These are phyloP conservation scores for Lactarius sp. DNA, from an alignment of 768 basidiomycete species.

Conservation along the genomic window DNA sequence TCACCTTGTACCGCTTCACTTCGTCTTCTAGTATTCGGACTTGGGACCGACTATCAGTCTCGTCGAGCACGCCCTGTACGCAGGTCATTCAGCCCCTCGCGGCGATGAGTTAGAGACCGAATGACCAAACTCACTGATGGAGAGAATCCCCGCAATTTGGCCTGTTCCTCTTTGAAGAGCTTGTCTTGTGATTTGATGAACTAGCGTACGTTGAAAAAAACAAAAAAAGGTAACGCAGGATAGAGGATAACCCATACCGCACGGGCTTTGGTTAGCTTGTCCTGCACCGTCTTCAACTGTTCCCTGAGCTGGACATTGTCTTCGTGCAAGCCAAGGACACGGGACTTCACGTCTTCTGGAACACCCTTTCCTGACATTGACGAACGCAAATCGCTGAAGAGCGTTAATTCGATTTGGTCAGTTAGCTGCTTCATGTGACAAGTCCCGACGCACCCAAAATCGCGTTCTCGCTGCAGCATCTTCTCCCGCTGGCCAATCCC, in stretches of 20 bases:
- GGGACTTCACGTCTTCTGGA: slow-evolving; percentile 76
- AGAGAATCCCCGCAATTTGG: slow-evolving; percentile 44
- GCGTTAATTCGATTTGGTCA: slow-evolving; percentile 1
- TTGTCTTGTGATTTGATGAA: slow-evolving; percentile 93
- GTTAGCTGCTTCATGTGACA: background rate
- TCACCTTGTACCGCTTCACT: slow-evolving; percentile 18
- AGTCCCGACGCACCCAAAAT: slow-evolving; percentile 58
- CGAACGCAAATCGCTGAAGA: slow-evolving; percentile 64
- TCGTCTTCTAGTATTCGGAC: slow-evolving; percentile 66
- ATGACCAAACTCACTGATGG: slow-evolving; percentile 39
- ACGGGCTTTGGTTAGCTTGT: slow-evolving; percentile 78
- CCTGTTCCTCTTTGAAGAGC: slow-evolving; percentile 76
- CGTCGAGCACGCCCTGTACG: slow-evolving; percentile 55
- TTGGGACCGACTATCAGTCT: slow-evolving; percentile 63
- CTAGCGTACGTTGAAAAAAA: slow-evolving; percentile 35
- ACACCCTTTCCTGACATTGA: slow-evolving; percentile 72
- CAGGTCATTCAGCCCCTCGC: background rate
- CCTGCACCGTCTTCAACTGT: slow-evolving; percentile 61
- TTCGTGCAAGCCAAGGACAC: slow-evolving; percentile 69
- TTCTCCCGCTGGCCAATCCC: slow-evolving; percentile 86
- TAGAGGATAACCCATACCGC: slow-evolving; percentile 40
- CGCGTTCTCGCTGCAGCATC: slow-evolving; percentile 81
- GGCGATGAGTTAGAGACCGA: background rate
- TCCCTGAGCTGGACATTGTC: slow-evolving; percentile 70
- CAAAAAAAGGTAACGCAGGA: no score